These are phyloP conservation scores for Pleurotus citrinopileatus DNA, from an alignment of 768 basidiomycete genomes.

Conservation along the genomic window DNA sequence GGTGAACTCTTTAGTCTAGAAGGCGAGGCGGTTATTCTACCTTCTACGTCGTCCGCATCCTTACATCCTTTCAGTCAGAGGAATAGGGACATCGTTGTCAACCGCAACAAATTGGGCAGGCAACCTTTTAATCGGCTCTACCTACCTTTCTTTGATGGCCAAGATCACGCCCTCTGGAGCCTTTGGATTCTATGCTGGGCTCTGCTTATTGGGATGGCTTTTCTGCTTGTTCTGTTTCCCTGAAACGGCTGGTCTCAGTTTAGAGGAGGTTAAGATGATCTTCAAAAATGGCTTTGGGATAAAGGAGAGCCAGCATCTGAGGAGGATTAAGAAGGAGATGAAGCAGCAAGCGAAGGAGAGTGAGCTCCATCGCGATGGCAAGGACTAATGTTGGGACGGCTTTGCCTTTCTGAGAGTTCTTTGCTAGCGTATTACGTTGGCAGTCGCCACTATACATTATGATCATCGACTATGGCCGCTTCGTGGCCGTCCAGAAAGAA, in stretches of 20 bases:
- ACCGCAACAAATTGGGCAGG: constrained; percentile 79
- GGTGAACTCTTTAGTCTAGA: constrained; percentile 81
- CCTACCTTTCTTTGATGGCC: constrained; percentile 78
- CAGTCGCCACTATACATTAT: neutral
- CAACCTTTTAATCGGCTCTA: constrained; percentile 75
- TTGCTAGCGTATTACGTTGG: neutral
- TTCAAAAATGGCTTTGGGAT: constrained; percentile 68
- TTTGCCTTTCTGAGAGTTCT: neutral
- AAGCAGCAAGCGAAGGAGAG: constrained; percentile 25
- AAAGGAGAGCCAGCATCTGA: constrained; percentile 48
- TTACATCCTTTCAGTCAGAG: constrained; percentile 46
- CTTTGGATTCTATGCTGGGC: constrained; percentile 73
- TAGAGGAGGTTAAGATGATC: constrained; percentile 64
- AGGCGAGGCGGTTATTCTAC: constrained; percentile 34
- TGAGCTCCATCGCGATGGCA: neutral
- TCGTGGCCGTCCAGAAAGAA: constrained; percentile 78
- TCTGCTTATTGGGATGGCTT: constrained; percentile 66
- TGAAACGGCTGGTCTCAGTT: constrained; percentile 72
- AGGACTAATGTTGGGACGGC: neutral
- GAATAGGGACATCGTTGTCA: constrained; percentile 71
- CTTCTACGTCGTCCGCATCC: neutral
- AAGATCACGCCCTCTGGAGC: constrained; percentile 72
- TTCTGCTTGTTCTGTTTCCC: constrained; percentile 75
- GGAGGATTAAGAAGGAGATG: constrained; percentile 42
- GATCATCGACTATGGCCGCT: constrained; percentile 15